Evolutionary conservation across 2,329 filamentous ascomycete genomes (phyloP), one percentile per base, ranked within the genome.

Genomic region (Aspergillus alliaceus): DNA sequence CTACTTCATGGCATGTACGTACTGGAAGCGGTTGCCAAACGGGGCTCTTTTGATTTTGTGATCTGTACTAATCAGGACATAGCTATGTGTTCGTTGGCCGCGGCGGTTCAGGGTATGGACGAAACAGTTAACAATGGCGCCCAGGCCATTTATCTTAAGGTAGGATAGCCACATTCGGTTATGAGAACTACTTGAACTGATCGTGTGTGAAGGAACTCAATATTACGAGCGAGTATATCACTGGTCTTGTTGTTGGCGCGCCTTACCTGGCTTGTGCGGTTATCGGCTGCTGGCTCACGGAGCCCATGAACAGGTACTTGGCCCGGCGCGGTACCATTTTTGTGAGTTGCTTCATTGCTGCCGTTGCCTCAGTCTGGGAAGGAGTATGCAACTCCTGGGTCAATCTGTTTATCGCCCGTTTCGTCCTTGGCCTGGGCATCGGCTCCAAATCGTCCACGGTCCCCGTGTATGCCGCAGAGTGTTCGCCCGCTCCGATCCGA

Each of bases 21-120:
- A 1, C 6, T 32, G 18, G 6, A n/a, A 22, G 4, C 29, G 9
- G 11, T 20, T 31, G 9, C 25, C 6, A 7, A 48, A 12, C 4
- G 40, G 11, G 22, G n/a, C 12, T 20, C 24, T 27, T 42, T 44
- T 44, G 24, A 27, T 44, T 14, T 20, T 8, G 3, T 6, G 14
- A 14, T 2, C 4, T 4, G 14, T 34, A 6, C 39, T 53, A 18
- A 52, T 20, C 14, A 4, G 11, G 4, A 5, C 4, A 11, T n/a
- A 65, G 71, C 77, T 22, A 77, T 83, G 64, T 82, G 80, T 65
- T 81, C 82, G 2, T 73, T 84, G 25, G 81, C 80, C 2, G 82
- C 83, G 2, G 81, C 81, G 6, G 81, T 84, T 9, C 84, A 79
- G 71, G 79, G 77, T 8, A 81, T 80, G 80, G 80, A 82, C 54